Conservation (phyloP, 23 red algal genomes). For the Gracilariopsis chorda region DNA sequence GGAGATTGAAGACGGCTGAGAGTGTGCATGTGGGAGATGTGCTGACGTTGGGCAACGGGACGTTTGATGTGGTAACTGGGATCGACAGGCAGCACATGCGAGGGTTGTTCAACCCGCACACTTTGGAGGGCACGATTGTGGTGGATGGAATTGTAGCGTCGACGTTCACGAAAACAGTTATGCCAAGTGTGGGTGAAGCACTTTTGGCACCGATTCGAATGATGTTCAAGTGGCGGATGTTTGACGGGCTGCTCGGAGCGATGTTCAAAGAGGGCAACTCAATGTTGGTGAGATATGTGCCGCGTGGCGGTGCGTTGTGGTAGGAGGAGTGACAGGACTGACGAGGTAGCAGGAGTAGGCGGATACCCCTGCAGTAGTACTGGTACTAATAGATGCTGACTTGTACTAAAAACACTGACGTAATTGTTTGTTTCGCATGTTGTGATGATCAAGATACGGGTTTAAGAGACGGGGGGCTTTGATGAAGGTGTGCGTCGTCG, state of each 20-base stretch:
- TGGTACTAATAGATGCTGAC: background rate
- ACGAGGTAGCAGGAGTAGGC: background rate
- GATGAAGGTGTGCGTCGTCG: background rate
- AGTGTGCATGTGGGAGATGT: conserved; percentile 33
- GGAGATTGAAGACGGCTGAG: conserved; percentile 16
- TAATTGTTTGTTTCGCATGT: background rate
- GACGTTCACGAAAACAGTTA: conserved; percentile 64
- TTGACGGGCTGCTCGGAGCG: background rate
- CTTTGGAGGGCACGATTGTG: conserved; percentile 63
- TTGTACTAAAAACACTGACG: background rate
- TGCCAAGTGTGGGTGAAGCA: conserved; percentile 27
- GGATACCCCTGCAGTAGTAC: background rate
- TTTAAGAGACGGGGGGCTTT: background rate
- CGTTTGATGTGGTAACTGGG: conserved; percentile 13
- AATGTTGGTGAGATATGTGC: background rate
- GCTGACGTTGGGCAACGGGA: conserved; percentile 29
- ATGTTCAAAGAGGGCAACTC: background rate
- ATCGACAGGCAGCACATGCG: background rate
- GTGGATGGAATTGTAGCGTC: conserved; percentile 63
- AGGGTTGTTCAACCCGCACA: conserved; percentile 71
- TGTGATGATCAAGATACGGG: background rate
- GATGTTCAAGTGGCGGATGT: conserved; percentile 16
- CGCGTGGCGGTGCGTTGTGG: background rate
- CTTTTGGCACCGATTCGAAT: conserved; percentile 46
- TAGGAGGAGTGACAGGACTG: background rate